Percentiles rank a stretch among this genome's conserved stretches.
These are phyloP conservation scores for Echinochloa phyllopogon DNA, from an alignment of 176 grass and related monocot species.

Conservation along the genomic window DNA sequence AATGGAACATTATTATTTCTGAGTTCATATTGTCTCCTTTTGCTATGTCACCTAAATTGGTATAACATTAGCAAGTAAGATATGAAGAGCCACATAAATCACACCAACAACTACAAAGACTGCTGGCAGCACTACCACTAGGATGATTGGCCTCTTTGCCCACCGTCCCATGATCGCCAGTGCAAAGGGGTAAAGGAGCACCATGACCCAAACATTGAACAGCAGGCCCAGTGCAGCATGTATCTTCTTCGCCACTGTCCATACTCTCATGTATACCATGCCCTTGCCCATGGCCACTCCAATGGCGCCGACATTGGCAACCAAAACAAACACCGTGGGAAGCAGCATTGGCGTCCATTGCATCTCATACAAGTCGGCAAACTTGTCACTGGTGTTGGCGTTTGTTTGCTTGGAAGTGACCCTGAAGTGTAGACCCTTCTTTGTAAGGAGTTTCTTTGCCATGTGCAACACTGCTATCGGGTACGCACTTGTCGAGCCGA, in stretches of 20 bases:
- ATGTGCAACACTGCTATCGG: constrained; percentile 21
- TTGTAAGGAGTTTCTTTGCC: constrained; percentile 22
- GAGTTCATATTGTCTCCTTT: not conserved
- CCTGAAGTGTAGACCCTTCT: constrained; percentile 40
- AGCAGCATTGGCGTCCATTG: constrained; percentile 52
- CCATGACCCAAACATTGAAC: constrained; percentile 53
- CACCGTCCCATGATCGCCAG: constrained; percentile 52
- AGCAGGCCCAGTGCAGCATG: constrained; percentile 47
- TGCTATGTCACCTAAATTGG: constrained; percentile 33
- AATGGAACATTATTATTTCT: not conserved
- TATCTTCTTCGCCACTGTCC: constrained; percentile 37
- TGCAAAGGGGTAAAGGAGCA: constrained; percentile 58
- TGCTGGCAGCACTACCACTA: constrained; percentile 35
- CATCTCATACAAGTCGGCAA: constrained; percentile 48
- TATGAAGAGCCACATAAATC: constrained; percentile 42
- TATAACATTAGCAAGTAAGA: constrained; percentile 35
- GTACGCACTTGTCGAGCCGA: constrained; percentile 14
- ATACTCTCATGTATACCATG: constrained; percentile 31
- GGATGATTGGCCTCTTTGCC: constrained; percentile 49
- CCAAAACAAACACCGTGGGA: constrained; percentile 30
- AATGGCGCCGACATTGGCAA: constrained; percentile 43
- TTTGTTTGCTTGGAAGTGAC: constrained; percentile 33
- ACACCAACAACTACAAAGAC: constrained; percentile 35
- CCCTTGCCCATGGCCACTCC: constrained; percentile 52
- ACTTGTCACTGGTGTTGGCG: constrained; percentile 29